Percentiles rank a stretch among this genome's conserved stretches.
Evolutionary conservation across 805 yeast genomes (phyloP).

Genomic region (Saturnispora dispora): DNA sequence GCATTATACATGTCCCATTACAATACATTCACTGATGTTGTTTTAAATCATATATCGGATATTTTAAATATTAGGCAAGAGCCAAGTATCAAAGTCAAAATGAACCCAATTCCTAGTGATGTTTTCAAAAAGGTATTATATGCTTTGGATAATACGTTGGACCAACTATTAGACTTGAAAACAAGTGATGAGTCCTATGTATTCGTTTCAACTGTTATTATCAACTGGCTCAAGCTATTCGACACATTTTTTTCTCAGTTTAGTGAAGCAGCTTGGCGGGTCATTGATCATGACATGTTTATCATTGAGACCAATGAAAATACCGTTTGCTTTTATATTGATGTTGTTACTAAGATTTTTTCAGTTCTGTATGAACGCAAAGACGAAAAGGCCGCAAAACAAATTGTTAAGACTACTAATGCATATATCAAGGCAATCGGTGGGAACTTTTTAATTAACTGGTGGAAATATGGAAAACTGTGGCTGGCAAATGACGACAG

Average conservation of each 20-base stretch:
- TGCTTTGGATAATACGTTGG: neutral
- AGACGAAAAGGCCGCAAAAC: slow-evolving; percentile 15
- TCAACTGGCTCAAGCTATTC: slow-evolving; percentile 33
- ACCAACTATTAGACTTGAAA: slow-evolving; percentile 16
- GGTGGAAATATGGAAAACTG: slow-evolving; percentile 3
- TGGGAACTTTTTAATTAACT: slow-evolving; percentile 2
- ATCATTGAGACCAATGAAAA: slow-evolving; percentile 33
- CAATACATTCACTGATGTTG: slow-evolving; percentile 14
- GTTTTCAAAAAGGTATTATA: neutral
- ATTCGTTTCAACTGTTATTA: slow-evolving; percentile 18
- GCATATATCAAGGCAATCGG: neutral
- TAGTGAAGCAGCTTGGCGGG: slow-evolving; percentile 12
- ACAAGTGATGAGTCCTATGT: slow-evolving; percentile 9
- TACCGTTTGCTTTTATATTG: slow-evolving; percentile 32
- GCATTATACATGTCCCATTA: neutral
- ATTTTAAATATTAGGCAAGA: slow-evolving; percentile 20
- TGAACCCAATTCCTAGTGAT: slow-evolving; percentile 31
- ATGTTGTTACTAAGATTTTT: slow-evolving; percentile 18
- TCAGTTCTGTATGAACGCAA: neutral
- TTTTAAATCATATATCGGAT: slow-evolving; percentile 21
- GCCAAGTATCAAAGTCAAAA: slow-evolving; percentile 28
- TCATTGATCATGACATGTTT: slow-evolving; percentile 36
- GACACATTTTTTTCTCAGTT: slow-evolving; percentile 22
- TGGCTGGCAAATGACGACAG: slow-evolving; percentile 4
- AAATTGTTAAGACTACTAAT: slow-evolving; percentile 16